A percentile compares a stretch with the other conserved stretches of the same genome.
These are phyloP conservation scores for Deuterostichococcus epilithicus DNA, from an alignment of 139 green algal genomes.

Conservation along the genomic window DNA sequence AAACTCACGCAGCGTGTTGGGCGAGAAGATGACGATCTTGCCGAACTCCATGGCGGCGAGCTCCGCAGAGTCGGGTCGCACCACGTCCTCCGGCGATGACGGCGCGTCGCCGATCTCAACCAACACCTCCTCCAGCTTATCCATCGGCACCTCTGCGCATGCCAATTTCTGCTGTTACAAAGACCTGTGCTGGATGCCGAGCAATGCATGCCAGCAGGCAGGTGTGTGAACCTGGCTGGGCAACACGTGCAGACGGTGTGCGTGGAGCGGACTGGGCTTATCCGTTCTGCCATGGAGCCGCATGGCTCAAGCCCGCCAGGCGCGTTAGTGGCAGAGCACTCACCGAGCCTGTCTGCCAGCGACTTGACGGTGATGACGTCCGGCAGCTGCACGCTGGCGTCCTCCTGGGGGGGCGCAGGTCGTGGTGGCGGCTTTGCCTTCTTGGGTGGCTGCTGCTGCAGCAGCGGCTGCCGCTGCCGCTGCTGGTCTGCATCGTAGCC, in stretches of 20 bases:
- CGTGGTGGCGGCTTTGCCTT: neutral
- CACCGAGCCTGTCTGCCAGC: constrained; percentile 25
- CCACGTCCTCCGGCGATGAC: constrained; percentile 32
- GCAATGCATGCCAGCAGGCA: neutral
- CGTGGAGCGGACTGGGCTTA: neutral
- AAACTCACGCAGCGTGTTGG: neutral
- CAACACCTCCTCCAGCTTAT: constrained; percentile 34
- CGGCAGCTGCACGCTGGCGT: constrained; percentile 25
- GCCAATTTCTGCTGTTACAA: neutral
- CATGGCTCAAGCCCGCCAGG: neutral
- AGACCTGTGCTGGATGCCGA: neutral
- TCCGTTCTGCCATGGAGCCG: neutral
- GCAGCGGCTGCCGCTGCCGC: too few species aligned
- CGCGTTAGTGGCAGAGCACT: neutral
- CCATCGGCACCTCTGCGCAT: constrained; percentile 10
- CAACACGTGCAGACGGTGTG: neutral
- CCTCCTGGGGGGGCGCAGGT: neutral
- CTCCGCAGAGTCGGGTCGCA: constrained; percentile 56
- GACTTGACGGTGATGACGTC: constrained; percentile 32
- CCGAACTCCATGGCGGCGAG: constrained; percentile 66
- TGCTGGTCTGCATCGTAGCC: too few species aligned
- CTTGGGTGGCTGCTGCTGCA: neutral
- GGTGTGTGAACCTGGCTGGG: too few species aligned
- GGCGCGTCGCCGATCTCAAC: constrained; percentile 31
- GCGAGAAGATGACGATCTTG: constrained; percentile 30